Percentiles rank a stretch among this genome's conserved stretches.
phyloP scores from a whole-genome alignment of 2,329 filamentous ascomycete genomes.

The Drechslerella coelobrocha region DNA sequence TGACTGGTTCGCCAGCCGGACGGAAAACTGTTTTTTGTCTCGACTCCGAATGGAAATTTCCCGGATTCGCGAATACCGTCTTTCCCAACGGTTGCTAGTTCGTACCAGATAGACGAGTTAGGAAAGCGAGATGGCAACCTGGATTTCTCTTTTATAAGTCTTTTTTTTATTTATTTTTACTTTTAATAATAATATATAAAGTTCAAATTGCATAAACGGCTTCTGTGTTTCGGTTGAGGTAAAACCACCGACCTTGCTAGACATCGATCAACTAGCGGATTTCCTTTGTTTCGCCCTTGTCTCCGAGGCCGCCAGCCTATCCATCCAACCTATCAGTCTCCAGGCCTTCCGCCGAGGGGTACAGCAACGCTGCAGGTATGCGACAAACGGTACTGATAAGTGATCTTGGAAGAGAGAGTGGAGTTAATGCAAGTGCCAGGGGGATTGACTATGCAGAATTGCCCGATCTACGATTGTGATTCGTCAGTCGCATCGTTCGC shows the following conservation, averaged over 20 bases:
- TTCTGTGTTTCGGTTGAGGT: too few species aligned
- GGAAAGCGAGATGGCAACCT: conserved; percentile 14
- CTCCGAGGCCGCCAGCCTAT: conserved; percentile 23
- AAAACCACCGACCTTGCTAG: too few species aligned
- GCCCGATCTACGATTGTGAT: conserved; percentile 15
- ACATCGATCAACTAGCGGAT: conserved; percentile 19
- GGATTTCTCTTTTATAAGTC: conserved; percentile 16
- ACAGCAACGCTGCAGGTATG: background rate
- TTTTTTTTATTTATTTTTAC: too few species aligned
- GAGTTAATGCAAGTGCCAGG: conserved; percentile 6
- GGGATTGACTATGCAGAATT: conserved; percentile 13
- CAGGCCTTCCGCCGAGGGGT: conserved; percentile 1
- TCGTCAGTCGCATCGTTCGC: conserved; percentile 17
- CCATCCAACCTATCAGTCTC: conserved; percentile 36
- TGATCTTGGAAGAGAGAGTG: conserved; percentile 2
- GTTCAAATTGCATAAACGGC: too few species aligned
- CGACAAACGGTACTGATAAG: conserved; percentile 7
- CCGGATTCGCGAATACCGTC: conserved; percentile 25
- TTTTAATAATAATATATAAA: too few species aligned
- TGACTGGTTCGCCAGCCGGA: too few species aligned
- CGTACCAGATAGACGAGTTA: conserved; percentile 9
- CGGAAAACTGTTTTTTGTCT: too few species aligned
- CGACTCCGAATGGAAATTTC: too few species aligned
- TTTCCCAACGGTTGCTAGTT: conserved; percentile 2
- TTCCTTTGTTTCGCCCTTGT: conserved; percentile 27